phyloP scores from a whole-genome alignment of 2,329 filamentous ascomycete species.

The Helicocarpus griseus region DNA sequence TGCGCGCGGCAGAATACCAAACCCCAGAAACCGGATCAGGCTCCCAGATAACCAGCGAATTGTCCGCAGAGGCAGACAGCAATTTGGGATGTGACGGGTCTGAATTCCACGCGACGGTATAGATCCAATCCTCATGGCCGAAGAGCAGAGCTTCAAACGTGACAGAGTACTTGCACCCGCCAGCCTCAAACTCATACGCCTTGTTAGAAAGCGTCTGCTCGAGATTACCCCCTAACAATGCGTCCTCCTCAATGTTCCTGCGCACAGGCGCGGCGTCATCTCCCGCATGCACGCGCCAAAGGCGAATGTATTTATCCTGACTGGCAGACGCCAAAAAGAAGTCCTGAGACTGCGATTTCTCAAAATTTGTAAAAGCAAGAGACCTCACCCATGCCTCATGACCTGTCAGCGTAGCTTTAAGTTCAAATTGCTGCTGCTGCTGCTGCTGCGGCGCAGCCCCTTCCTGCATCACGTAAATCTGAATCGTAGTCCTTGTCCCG shows the following conservation, averaged over 20 bases:
- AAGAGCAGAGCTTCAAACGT: conserved; percentile 91
- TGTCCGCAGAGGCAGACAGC: conserved; percentile 87
- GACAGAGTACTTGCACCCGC: conserved; percentile 58
- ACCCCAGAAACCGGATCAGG: conserved; percentile 74
- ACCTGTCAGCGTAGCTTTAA: conserved; percentile 69
- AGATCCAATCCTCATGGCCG: conserved; percentile 98
- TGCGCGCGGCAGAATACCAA: conserved; percentile 75
- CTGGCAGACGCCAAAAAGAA: conserved; percentile 83
- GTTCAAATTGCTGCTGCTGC: conserved; percentile 46
- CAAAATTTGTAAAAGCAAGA: conserved; percentile 56
- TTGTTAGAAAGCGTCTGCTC: conserved; percentile 81
- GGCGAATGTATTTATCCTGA: conserved; percentile 91
- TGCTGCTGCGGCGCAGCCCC: conserved; percentile 13
- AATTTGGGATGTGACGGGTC: conserved; percentile 54
- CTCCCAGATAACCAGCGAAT: conserved; percentile 89
- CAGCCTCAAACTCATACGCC: conserved; percentile 62
- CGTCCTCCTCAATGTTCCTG: conserved; percentile 23
- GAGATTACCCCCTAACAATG: conserved; percentile 23
- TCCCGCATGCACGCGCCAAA: conserved; percentile 77
- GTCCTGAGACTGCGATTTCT: conserved; percentile 47
- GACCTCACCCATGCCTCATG: conserved; percentile 95
- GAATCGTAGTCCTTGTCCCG: conserved; percentile 72
- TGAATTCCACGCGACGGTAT: conserved; percentile 68
- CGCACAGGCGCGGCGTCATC: conserved; percentile 49
- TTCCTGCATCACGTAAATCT: conserved; percentile 59